Conservation (phyloP, 768 basidiomycete genomes). For the Suillus fuscotomentosus region DNA sequence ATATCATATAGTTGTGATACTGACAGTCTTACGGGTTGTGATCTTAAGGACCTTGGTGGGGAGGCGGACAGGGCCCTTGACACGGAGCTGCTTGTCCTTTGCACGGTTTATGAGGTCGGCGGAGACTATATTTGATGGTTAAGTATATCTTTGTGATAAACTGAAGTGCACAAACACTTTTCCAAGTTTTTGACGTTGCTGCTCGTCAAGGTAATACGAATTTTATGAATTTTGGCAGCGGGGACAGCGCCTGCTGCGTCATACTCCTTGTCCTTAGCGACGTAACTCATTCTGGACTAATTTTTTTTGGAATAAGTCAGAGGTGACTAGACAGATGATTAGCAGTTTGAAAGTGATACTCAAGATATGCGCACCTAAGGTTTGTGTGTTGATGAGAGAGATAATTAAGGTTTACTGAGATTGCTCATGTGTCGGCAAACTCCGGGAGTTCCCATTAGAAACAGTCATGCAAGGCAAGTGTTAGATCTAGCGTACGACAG, state of each 20-base stretch:
- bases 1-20: conserved; percentile 26
- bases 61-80: conserved; percentile 98
- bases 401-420: not conserved
- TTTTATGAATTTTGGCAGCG: conserved; percentile 95
- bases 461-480: conserved; percentile 43
- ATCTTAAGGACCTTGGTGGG: conserved; percentile 99
- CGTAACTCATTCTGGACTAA: conserved; percentile 83
- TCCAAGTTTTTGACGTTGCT: conserved; percentile 98
- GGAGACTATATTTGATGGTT: conserved; percentile 71
- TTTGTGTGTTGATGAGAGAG: not conserved
- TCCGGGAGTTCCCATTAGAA: not conserved
- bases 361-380: conserved; percentile 1
- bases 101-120: conserved; percentile 96
- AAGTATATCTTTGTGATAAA: not conserved
- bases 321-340: conserved; percentile 58
- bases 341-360: not conserved
- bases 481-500: not conserved
- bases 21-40: conserved; percentile 97
- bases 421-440: not conserved
- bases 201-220: conserved; percentile 97
- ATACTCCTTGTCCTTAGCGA: conserved; percentile 99
- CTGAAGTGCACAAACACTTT: conserved; percentile 67
- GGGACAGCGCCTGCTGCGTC: conserved; percentile 90
- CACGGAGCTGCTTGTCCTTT: conserved; percentile 99
- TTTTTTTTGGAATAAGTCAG: conserved; percentile 57